Percentiles rank a stretch among this genome's conserved stretches.
These are phyloP conservation scores for Neostapfia colusana DNA, from an alignment of 176 grass and related monocot genomes.

Conservation along the genomic window DNA sequence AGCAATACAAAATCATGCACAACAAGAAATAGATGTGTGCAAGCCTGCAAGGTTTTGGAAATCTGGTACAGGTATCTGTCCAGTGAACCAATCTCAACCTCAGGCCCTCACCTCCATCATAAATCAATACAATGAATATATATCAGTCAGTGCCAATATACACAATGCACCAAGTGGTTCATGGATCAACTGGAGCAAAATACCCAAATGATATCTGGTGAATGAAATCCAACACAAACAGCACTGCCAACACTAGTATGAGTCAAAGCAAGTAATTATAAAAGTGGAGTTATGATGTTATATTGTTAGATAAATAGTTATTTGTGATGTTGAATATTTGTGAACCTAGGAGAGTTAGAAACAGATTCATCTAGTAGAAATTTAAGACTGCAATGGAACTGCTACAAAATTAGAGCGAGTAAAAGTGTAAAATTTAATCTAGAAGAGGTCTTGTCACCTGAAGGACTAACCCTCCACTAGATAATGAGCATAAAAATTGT, in stretches of 20 bases:
- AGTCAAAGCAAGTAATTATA: too few relatives aligned
- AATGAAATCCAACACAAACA: not conserved
- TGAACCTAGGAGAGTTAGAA: not conserved
- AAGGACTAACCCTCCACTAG: too few relatives aligned
- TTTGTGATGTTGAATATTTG: not conserved
- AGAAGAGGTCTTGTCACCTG: too few relatives aligned
- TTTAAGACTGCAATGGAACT: not conserved
- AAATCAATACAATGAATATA: not conserved
- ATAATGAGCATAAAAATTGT: not conserved
- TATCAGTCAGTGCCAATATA: not conserved
- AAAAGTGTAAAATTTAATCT: not conserved
- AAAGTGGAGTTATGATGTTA: not conserved
- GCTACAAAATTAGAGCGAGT: not conserved
- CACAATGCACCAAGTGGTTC: not conserved
- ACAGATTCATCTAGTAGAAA: not conserved
- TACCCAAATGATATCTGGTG: not conserved
- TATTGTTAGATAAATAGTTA: not conserved
- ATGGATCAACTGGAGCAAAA: not conserved
- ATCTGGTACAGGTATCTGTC: not conserved
- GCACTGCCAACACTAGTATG: too few relatives aligned
- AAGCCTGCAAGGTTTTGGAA: not conserved
- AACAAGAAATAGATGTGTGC: not conserved
- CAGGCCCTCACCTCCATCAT: not conserved
- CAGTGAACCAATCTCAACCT: conserved; percentile 13
- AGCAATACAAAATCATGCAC: conserved; percentile 14